A percentile compares a stretch with the other conserved stretches of the same genome.
Evolutionary conservation across 495 filamentous ascomycete species (phyloP).

Genomic region (Lichenothelia convexa): DNA sequence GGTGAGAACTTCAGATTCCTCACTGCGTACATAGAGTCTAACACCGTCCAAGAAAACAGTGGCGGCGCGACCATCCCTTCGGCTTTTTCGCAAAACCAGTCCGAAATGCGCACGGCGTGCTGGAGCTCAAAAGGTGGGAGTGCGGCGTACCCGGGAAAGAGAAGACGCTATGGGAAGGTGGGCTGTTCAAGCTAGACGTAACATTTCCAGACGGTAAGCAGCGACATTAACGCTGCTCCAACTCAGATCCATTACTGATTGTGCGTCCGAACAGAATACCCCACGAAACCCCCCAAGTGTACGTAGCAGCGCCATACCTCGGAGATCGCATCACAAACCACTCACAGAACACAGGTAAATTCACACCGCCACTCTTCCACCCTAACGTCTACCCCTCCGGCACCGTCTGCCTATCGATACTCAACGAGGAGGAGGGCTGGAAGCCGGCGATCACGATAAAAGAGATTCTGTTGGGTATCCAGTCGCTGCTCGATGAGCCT

Average conservation of each 20-base stretch:
- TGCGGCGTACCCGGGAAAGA: slow-evolving; percentile 92
- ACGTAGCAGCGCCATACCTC: slow-evolving; percentile 18
- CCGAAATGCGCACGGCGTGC: slow-evolving; percentile 56
- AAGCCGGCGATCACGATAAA: slow-evolving; percentile 96
- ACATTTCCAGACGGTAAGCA: slow-evolving; percentile 83
- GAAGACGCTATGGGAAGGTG: slow-evolving; percentile 91
- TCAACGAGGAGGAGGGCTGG: slow-evolving; percentile 98
- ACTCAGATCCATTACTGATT: neutral
- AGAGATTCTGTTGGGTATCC: slow-evolving; percentile 87
- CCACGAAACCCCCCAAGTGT: slow-evolving; percentile 98
- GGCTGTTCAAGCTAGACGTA: slow-evolving; percentile 83
- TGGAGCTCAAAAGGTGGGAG: slow-evolving; percentile 91
- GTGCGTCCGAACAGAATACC: slow-evolving; percentile 54
- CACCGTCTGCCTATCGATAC: slow-evolving; percentile 89
- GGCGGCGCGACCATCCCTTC: slow-evolving; percentile 92
- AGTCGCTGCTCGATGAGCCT: slow-evolving; percentile 86
- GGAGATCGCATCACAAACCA: neutral
- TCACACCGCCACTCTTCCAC: slow-evolving; percentile 88
- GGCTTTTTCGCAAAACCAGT: slow-evolving; percentile 88
- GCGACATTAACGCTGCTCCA: neutral
- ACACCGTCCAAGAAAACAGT: slow-evolving; percentile 55
- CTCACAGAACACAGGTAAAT: slow-evolving; percentile 53
- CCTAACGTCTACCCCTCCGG: slow-evolving; percentile 98
- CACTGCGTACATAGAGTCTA: neutral
- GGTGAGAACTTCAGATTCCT: slow-evolving; percentile 29